These are phyloP conservation scores for Clavaria fumosa DNA, from an alignment of 768 basidiomycete species.

Conservation along the genomic window DNA sequence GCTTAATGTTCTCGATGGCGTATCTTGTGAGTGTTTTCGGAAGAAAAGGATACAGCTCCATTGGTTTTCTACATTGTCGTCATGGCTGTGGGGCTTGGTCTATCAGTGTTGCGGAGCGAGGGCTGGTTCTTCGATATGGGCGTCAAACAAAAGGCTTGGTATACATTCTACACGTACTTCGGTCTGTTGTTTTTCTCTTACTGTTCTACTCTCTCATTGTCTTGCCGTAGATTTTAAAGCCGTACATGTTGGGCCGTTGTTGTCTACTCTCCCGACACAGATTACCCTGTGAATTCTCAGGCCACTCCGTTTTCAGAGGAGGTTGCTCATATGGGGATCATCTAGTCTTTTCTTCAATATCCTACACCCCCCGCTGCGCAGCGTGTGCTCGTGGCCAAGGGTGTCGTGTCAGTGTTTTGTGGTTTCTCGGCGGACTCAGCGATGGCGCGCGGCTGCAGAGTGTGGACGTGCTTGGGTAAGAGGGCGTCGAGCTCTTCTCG, in stretches of 20 bases:
- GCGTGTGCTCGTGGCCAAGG: slow-evolving; percentile 55
- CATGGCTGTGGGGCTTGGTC: slow-evolving; percentile 40
- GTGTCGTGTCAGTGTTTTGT: slow-evolving; percentile 81
- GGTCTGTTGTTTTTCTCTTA: slow-evolving; percentile 27
- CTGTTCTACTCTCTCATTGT: neutral
- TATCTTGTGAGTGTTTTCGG: slow-evolving; percentile 51
- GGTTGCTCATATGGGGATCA: slow-evolving; percentile 1
- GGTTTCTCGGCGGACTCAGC: slow-evolving; percentile 51
- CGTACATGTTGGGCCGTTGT: slow-evolving; percentile 53
- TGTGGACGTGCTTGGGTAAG: slow-evolving; percentile 66
- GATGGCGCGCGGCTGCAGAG: slow-evolving; percentile 60
- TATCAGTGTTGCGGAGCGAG: slow-evolving; percentile 37
- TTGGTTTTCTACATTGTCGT: slow-evolving; percentile 73
- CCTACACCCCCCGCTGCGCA: slow-evolving; percentile 75
- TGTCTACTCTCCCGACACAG: slow-evolving; percentile 84
- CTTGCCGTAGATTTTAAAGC: slow-evolving; percentile 36
- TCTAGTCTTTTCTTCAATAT: slow-evolving; percentile 69
- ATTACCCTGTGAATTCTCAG: slow-evolving; percentile 65
- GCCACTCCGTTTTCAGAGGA: neutral
- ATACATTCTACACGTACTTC: slow-evolving; percentile 69
- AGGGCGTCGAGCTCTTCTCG: slow-evolving; percentile 67
- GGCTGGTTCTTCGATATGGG: slow-evolving; percentile 85
- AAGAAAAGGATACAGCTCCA: slow-evolving; percentile 34
- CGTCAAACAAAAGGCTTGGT: slow-evolving; percentile 42
- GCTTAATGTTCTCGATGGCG: slow-evolving; percentile 85